Conservation (phyloP, 441 rosid genomes). For the Mallotus japonicus region DNA sequence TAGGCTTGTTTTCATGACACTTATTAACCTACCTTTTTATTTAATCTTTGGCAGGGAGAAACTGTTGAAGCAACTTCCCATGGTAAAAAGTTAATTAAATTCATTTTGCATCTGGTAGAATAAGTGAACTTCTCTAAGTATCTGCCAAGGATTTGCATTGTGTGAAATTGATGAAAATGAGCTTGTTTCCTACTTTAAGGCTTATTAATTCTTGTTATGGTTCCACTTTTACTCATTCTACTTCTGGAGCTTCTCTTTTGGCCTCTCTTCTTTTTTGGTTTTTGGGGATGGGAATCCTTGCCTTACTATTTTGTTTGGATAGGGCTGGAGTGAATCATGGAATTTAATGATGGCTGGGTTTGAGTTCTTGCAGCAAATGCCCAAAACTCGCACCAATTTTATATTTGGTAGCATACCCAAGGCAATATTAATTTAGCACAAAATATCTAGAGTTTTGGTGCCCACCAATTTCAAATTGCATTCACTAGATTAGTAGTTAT, state of each 20-base stretch:
- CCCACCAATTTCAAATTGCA: no score
- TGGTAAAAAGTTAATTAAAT: background rate
- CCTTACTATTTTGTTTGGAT: background rate
- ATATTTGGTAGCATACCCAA: no score
- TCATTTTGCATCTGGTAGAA: background rate
- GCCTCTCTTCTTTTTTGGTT: background rate
- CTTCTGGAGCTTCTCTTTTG: background rate
- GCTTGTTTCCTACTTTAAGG: background rate
- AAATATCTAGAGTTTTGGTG: no score
- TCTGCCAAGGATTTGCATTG: background rate
- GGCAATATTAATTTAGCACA: no score
- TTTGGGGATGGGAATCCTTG: background rate
- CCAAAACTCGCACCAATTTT: no score
- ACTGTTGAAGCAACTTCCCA: background rate
- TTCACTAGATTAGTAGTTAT: no score
- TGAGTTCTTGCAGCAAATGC: background rate
- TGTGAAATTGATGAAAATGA: background rate
- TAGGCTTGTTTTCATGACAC: conserved; percentile 27
- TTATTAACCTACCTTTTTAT: conserved; percentile 4
- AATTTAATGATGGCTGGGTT: background rate
- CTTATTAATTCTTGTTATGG: background rate
- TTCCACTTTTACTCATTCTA: background rate
- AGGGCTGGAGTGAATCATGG: background rate
- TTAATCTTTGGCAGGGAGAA: background rate
- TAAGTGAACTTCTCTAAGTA: background rate